Base-by-base conservation (phyloP, 305 asterid species). In the Lippia alba region DNA sequence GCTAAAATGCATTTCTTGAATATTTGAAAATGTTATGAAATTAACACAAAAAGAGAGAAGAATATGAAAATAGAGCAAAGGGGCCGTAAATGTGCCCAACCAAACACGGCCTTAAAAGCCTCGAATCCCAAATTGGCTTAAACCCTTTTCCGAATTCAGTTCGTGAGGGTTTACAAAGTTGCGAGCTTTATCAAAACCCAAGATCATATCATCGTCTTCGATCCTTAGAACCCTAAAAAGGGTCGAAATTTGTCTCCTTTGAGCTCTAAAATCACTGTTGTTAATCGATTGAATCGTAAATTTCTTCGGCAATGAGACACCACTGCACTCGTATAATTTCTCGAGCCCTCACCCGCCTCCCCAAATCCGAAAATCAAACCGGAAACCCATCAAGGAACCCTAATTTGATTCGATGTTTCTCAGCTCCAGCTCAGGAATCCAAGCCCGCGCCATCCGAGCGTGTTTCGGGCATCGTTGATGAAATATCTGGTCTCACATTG, bases 401-500 rank as follows among this genome's bases (percentile, higher is more conserved):
- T 41, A 73, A 57, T 75, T 74, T 51, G 30, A 40, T 41, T 16
- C 85, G 89, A 1, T 74, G 60, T 14, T 86, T 85, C 55, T 79
- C 91, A 24, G 80, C 90, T 36, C 61, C 94, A 33, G 85, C 87
- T 68, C 83, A 87, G 74, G 77, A 76, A 59, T 73, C 89, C 19
- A 86, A 73, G 63, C 73, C 80, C 4, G 75, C 71, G 6, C 79
- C 89, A 20, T 74, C 99, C 0, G 84, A 71, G 44, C 77, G 66
- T 46, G 94, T 91, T 4, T 74, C 80, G 3, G 83, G 72, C 12
- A 81, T 94, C 67, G 99, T 75, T 5, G 80, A 90, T 41, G 99
- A 94, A 74, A 55, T 94, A 30, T 82, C 92, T 4, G 81, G 78
- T 12, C 80, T 94, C 16, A 91, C 99, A 1, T 54, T 94, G 76